Percentiles rank a stretch among this genome's conserved stretches.
Conservation (phyloP, 371 early-diverging fungal species). For the Coemansia sp. region DNA sequence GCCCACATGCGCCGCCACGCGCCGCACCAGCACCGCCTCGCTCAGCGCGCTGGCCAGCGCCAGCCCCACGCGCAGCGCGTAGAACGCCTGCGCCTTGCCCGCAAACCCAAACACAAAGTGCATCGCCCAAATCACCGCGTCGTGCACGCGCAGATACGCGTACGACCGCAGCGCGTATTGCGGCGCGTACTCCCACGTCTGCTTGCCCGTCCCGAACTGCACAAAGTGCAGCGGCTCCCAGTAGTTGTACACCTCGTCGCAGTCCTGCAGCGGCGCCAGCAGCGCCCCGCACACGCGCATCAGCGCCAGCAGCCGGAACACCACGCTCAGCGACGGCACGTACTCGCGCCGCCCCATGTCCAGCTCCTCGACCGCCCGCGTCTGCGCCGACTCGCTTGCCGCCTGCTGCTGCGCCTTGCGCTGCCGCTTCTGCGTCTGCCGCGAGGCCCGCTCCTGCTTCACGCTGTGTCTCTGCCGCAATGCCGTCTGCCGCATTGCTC, state of each 20-base stretch:
- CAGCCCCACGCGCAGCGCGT: slow-evolving; percentile 64
- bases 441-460: slow-evolving; percentile 13
- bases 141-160: slow-evolving; percentile 72
- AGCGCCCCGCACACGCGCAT: slow-evolving; percentile 42
- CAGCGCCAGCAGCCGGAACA: slow-evolving; percentile 29
- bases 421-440: slow-evolving; percentile 3
- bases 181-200: slow-evolving; percentile 97
- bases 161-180: slow-evolving; percentile 85
- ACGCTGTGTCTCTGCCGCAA: slow-evolving; percentile 5
- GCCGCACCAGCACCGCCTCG: slow-evolving; percentile 72
- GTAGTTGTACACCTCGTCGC: slow-evolving; percentile 95
- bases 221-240: slow-evolving; percentile 94
- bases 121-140: slow-evolving; percentile 53
- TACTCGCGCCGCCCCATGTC: neutral
- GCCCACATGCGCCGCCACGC: slow-evolving; percentile 64
- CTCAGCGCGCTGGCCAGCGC: slow-evolving; percentile 65
- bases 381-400: neutral
- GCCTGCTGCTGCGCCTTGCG: slow-evolving; percentile 7
- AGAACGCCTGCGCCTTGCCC: slow-evolving; percentile 74
- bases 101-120: slow-evolving; percentile 53
- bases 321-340: slow-evolving; percentile 20
- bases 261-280: slow-evolving; percentile 62
- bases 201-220: slow-evolving; percentile 78
- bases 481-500: neutral
- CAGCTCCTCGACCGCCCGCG: neutral